Conservation (phyloP, 345 rosid genomes). For the Syzygium oleosum region DNA sequence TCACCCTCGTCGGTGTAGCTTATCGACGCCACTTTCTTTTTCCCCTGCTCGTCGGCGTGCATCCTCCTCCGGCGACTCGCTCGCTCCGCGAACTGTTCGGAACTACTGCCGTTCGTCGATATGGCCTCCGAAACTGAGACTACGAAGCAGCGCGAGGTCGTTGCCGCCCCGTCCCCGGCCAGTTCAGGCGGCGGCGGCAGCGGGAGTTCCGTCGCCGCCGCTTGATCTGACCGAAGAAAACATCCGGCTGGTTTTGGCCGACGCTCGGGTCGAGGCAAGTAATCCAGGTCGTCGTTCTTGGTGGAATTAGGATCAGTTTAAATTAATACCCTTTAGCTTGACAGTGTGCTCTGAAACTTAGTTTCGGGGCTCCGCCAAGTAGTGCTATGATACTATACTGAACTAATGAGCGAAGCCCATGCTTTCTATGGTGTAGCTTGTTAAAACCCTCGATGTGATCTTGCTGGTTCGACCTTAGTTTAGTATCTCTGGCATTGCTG, state of each 20-base stretch:
- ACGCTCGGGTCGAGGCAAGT: constrained; percentile 70
- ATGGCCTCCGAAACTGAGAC: neutral
- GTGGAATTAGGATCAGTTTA: neutral
- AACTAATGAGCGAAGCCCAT: neutral
- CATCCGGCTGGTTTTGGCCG: constrained; percentile 48
- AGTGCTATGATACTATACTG: neutral
- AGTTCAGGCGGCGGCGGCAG: constrained; percentile 9
- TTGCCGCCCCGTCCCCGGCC: neutral
- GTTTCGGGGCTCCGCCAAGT: neutral
- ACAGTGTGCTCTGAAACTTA: neutral
- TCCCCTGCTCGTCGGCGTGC: neutral
- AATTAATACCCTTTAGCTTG: neutral
- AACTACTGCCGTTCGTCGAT: neutral
- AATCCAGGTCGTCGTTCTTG: neutral
- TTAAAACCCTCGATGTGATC: neutral
- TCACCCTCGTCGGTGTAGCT: neutral
- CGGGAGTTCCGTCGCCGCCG: constrained; percentile 56
- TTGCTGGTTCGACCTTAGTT: neutral
- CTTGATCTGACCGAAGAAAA: constrained; percentile 91
- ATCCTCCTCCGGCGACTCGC: neutral
- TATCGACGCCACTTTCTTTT: neutral
- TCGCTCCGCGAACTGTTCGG: neutral
- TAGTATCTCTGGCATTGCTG: neutral
- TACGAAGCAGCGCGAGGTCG: neutral
- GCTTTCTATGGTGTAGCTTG: neutral